Percentiles rank a stretch among this genome's conserved stretches.
These are phyloP conservation scores for Tulasnella sp. DNA, from an alignment of 768 basidiomycete genomes.

Conservation along the genomic window DNA sequence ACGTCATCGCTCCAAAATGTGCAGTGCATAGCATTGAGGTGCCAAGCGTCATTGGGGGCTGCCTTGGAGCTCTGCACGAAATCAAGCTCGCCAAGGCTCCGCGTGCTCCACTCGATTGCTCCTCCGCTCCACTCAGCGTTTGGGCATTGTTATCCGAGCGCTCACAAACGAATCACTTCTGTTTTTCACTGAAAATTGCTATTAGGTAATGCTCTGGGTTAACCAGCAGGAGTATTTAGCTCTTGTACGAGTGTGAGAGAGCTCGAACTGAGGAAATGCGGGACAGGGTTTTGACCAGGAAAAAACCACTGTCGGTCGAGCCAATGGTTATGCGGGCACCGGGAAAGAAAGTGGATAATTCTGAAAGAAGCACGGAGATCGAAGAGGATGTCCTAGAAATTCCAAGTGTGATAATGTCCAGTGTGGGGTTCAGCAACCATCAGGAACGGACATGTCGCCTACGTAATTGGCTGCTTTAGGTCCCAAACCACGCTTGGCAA, in stretches of 20 bases:
- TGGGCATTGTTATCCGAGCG: too few species aligned
- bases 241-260: too few species aligned
- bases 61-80: background rate
- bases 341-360: background rate
- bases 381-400: background rate
- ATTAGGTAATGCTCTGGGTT: too few species aligned
- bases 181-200: too few species aligned
- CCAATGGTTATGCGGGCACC: too few species aligned
- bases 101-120: background rate
- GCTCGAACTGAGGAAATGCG: too few species aligned
- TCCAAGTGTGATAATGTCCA: conserved; percentile 1
- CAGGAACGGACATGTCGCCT: conserved; percentile 38
- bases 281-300: too few species aligned
- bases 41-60: conserved; percentile 5
- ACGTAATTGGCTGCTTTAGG: conserved; percentile 40
- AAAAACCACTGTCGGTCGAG: too few species aligned
- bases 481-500: conserved; percentile 52
- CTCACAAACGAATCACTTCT: too few species aligned
- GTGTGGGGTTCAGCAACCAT: conserved; percentile 34
- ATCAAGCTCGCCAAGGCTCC: background rate
- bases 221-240: too few species aligned
- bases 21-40: background rate
- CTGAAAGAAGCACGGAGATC: background rate
- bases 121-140: too few species aligned
- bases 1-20: background rate